Base-by-base conservation (phyloP, 1,139 yeast genomes). In the Candida labiduridarum region DNA sequence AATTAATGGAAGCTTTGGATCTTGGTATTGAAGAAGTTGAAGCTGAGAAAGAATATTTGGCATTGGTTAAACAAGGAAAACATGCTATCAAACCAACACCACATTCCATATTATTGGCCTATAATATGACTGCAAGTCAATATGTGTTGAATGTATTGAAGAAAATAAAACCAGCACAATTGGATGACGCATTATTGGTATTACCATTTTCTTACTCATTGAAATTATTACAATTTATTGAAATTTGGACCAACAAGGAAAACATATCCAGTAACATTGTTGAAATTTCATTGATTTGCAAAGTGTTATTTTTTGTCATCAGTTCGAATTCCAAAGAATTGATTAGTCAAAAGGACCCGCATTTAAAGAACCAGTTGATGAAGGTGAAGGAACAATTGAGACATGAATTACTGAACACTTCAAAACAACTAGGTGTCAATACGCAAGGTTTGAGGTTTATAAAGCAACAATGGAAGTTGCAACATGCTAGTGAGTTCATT, bases 171-270 rank as follows among this genome's bases (percentile, higher is more conserved):
- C 83, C 96, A 0, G 80, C 96, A 0, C 97, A 94, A 62, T 71
- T 94, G 44, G 97, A 92, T 61, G 99, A 94, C 68, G 96, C 98
- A 0, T 76, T 94, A 50, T 72, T 94, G 47, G 96, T 95, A 1
- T 74, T 94, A 50, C 97, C 99, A 34, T 92, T 94, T 62, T 90
- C 96, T 12, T 88, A 87, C 66, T 85, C 92, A 2, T 69, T 85
- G 53, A 82, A 82, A 56, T 75, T 94, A 49, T 76, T 94, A 56
- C 78, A 77, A 59, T 88, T 91, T 60, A 81, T 92, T 54, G 87
- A 85, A 57, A 75, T 83, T 38, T 91, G 97, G 91, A 83, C 96
- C 39, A 70, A 72, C 51, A 70, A 78, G 43, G 69, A 68, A 29
- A 67, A 74, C 51, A 64, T 82, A 45, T 62, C 74, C 41, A 68